Evolutionary conservation across 768 basidiomycete genomes (phyloP).

Genomic region (Lactifluus volemus): DNA sequence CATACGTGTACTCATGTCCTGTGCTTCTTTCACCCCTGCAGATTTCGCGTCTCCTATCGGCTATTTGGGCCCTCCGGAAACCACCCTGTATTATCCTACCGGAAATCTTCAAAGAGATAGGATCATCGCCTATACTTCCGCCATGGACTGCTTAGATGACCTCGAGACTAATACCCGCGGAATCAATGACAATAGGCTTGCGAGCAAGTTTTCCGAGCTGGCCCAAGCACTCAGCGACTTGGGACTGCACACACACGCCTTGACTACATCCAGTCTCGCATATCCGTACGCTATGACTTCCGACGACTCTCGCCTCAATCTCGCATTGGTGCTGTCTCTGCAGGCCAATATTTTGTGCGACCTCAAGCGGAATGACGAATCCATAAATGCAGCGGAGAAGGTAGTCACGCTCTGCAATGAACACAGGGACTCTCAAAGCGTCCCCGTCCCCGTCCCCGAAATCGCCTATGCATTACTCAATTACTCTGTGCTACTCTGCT

Average conservation of each 20-base stretch:
- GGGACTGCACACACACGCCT: neutral
- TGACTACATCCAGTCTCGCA: neutral
- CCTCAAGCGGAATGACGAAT: conserved; percentile 2
- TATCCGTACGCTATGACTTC: neutral
- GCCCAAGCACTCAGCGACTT: conserved; percentile 11
- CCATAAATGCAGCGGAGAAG: neutral
- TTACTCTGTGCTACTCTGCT: neutral
- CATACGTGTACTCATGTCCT: conserved; percentile 6
- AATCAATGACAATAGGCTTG: neutral
- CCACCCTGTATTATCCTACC: conserved; percentile 2
- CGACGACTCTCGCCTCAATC: neutral
- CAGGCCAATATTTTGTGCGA: conserved; percentile 4
- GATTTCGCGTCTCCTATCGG: conserved; percentile 7
- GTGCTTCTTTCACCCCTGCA: conserved; percentile 2
- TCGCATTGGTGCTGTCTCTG: neutral
- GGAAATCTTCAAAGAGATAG: conserved; percentile 2
- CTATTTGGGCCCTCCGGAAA: neutral
- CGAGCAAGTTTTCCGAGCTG: neutral
- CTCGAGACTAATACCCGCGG: neutral
- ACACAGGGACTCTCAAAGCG: neutral
- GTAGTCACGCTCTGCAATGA: neutral
- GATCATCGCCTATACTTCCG: neutral
- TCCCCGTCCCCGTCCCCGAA: neutral
- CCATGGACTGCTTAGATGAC: conserved; percentile 4
- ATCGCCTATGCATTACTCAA: neutral